Base-by-base conservation (phyloP, 2,329 filamentous ascomycete species). In the Aquanectria penicillioides region DNA sequence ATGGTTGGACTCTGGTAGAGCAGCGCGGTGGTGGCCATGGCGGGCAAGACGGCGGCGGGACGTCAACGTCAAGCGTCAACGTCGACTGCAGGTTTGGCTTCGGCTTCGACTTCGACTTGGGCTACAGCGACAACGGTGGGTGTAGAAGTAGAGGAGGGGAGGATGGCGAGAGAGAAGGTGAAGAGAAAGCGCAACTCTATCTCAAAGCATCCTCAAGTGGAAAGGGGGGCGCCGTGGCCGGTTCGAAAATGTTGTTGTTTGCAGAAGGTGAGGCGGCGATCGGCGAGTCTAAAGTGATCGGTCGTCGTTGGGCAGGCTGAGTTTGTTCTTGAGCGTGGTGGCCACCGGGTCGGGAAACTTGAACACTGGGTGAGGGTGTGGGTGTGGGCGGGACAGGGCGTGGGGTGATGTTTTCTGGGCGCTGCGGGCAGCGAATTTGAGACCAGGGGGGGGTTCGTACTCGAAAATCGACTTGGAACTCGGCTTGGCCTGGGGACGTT, bases 121-220 rank as follows among this genome's bases (percentile, higher is more conserved):
- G n/a, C n/a, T n/a, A n/a, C n/a, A 37, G 49, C 61, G 12, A 34
- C 20, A 20, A n/a, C 20, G 33, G 17, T 22, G 23, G 23, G 34
- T 7, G 33, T 26, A 28, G 22, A 23, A 17, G 15, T 20, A 22
- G 3, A 31, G 43, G 33, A 41, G 50, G 25, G 51, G 29, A 48
- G 41, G 46, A 33, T 57, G 58, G 49, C 48, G 63, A 62, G 61
- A 61, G 63, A 62, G 61, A 61, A 59, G 57, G 28, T 51, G 52
- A 60, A 54, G 58, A 48, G 28, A 40, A n/a, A 31, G 20, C 28
- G 44, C 15, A 15, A 37, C 17, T 31, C 33, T 26, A 57, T 53
- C 51, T 68, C 59, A 65, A 62, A 61, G 61, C 66, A 68, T 68
- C 56, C 57, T 68, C 51, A 25, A 59, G 59, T 52, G 38, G 22